phyloP scores from a whole-genome alignment of 345 rosid species.

The Turritis glabra region DNA sequence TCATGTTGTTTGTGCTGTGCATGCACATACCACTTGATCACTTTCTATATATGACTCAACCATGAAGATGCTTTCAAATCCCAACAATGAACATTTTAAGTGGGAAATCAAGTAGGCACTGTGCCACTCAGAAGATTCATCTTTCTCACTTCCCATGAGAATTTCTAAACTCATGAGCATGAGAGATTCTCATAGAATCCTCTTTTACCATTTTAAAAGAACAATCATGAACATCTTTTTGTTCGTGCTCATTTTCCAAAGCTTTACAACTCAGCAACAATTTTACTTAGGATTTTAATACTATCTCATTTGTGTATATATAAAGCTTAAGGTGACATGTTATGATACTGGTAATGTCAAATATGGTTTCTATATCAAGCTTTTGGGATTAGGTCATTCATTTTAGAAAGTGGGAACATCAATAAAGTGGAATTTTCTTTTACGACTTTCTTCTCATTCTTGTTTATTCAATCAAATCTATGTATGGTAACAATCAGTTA shows the following conservation, averaged over 20 bases:
- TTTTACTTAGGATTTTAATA: not conserved
- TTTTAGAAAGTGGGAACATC: slow-evolving; percentile 24
- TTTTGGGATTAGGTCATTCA: slow-evolving; percentile 15
- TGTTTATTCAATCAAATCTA: slow-evolving; percentile 2
- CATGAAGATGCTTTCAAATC: slow-evolving; percentile 25
- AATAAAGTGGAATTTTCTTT: not conserved
- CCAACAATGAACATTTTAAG: slow-evolving; percentile 30
- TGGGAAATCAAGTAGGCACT: slow-evolving; percentile 33
- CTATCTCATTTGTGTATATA: slow-evolving; percentile 1
- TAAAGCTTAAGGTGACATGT: slow-evolving; percentile 4
- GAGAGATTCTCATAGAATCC: slow-evolving; percentile 21
- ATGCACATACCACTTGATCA: slow-evolving; percentile 26
- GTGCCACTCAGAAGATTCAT: slow-evolving; percentile 30
- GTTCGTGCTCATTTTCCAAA: slow-evolving; percentile 30
- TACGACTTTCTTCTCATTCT: not conserved
- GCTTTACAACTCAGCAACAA: slow-evolving; percentile 40
- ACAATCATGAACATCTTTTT: slow-evolving; percentile 33
- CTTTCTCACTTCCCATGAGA: slow-evolving; percentile 14
- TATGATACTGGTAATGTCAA: slow-evolving; percentile 14
- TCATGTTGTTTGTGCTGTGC: slow-evolving; percentile 13
- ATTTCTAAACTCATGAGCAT: slow-evolving; percentile 13
- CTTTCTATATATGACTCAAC: slow-evolving; percentile 33
- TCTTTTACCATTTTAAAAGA: slow-evolving; percentile 29
- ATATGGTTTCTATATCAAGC: slow-evolving; percentile 20
- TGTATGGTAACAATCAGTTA: not conserved